These are phyloP conservation scores for Plasmodium knowlesi DNA, from an alignment of 169 alveolate species.

Conservation along the genomic window DNA sequence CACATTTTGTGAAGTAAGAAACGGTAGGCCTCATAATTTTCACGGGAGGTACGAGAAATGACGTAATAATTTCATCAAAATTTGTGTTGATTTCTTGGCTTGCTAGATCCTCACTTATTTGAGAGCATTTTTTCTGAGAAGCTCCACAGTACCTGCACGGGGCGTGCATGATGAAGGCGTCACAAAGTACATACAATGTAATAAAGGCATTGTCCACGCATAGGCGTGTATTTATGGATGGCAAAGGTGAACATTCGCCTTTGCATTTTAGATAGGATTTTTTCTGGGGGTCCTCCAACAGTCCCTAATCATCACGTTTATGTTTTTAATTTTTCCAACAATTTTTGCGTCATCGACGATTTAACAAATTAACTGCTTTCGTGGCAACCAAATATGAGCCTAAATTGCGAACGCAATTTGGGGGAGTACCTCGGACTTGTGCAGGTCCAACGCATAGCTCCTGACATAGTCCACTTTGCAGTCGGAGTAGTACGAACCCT, in stretches of 20 bases:
- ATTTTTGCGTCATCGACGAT: background rate
- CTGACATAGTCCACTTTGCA: conserved; percentile 52
- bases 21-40: background rate
- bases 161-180: background rate
- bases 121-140: conserved; percentile 38
- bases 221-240: background rate
- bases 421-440: conserved; percentile 28
- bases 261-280: background rate
- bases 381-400: background rate
- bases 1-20: conserved; percentile 7
- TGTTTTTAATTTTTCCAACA: conserved; percentile 1
- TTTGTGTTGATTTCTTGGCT: background rate
- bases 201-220: background rate
- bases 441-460: conserved; percentile 17
- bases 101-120: background rate
- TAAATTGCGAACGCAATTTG: background rate
- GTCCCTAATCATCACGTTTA: background rate
- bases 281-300: background rate
- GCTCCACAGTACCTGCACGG: conserved; percentile 43
- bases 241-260: background rate
- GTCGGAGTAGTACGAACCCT: conserved; percentile 64
- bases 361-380: background rate
- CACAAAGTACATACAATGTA: background rate
- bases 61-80: background rate
- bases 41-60: background rate